A percentile compares a stretch with the other conserved stretches of the same genome.
phyloP scores from a whole-genome alignment of 306 rosid genomes.

The Malus fusca region DNA sequence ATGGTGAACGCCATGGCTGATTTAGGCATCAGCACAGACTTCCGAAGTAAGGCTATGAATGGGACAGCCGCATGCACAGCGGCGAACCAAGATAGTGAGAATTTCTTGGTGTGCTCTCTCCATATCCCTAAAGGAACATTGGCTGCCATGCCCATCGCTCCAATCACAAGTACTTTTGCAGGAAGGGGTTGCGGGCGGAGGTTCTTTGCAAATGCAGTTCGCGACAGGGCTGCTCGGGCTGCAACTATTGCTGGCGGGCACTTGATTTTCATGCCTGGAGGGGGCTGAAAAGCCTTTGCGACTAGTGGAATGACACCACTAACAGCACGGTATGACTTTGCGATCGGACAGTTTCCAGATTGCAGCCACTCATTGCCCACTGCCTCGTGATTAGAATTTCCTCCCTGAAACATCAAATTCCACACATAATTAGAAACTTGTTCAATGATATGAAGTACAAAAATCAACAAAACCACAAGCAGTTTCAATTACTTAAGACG shows the following conservation, averaged over 20 bases:
- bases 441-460: not conserved
- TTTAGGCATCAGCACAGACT: conserved; percentile 88
- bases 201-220: conserved; percentile 84
- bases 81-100: conserved; percentile 88
- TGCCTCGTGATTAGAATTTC: conserved; percentile 74
- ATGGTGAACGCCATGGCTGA: conserved; percentile 96
- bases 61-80: conserved; percentile 99
- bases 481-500: not conserved
- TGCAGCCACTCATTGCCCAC: conserved; percentile 77
- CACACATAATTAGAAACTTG: not conserved
- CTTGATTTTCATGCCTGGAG: conserved; percentile 62
- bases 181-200: conserved; percentile 93
- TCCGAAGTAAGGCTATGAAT: conserved; percentile 90
- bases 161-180: conserved; percentile 82
- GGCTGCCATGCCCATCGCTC: conserved; percentile 92
- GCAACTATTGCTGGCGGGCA: conserved; percentile 82
- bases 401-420: conserved; percentile 44
- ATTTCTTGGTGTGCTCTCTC: conserved; percentile 95
- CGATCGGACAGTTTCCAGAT: conserved; percentile 84
- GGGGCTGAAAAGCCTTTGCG: conserved; percentile 81
- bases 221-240: conserved; percentile 86
- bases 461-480: not conserved
- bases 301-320: conserved; percentile 80
- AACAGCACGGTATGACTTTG: conserved; percentile 89
- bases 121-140: conserved; percentile 90